Percentiles rank a stretch among this genome's conserved stretches.
Evolutionary conservation across 2,329 filamentous ascomycete genomes (phyloP).

Genomic region (Mycosphaerelloides madeirae): DNA sequence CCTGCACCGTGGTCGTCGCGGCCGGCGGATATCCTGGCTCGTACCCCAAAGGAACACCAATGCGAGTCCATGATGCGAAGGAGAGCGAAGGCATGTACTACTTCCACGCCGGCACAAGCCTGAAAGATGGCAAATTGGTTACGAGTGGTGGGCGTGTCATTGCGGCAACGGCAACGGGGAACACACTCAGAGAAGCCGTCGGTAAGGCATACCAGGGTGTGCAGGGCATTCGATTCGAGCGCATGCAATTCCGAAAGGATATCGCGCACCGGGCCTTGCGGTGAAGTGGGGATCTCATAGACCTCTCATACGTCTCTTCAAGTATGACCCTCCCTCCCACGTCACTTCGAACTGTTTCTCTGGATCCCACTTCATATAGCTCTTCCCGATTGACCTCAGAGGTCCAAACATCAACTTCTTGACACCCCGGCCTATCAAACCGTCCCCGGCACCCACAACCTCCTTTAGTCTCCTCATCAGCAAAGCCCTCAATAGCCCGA

Average conservation of each 20-base stretch:
- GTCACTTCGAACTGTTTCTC: no score
- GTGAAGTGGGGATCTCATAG: slow-evolving; percentile 5
- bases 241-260: slow-evolving; percentile 88
- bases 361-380: no score
- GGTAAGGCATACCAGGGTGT: slow-evolving; percentile 83
- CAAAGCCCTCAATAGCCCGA: no score
- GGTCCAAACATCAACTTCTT: no score
- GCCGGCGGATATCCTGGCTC: slow-evolving; percentile 84
- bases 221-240: slow-evolving; percentile 72
- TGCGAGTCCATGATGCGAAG: slow-evolving; percentile 51
- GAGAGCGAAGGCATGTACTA: slow-evolving; percentile 56
- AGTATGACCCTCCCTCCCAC: no score
- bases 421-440: no score
- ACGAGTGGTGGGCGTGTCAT: slow-evolving; percentile 89
- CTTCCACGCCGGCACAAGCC: slow-evolving; percentile 86
- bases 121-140: slow-evolving; percentile 59
- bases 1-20: slow-evolving; percentile 89
- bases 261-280: slow-evolving; percentile 61
- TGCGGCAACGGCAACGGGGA: slow-evolving; percentile 75
- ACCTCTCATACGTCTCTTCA: no score
- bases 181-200: slow-evolving; percentile 75
- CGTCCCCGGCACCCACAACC: no score
- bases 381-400: no score
- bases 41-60: slow-evolving; percentile 73
- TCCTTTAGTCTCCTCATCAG: no score